A percentile compares a stretch with the other conserved stretches of the same genome.
Evolutionary conservation across 139 green algal species (phyloP).

Genomic region (Microglena sp.): DNA sequence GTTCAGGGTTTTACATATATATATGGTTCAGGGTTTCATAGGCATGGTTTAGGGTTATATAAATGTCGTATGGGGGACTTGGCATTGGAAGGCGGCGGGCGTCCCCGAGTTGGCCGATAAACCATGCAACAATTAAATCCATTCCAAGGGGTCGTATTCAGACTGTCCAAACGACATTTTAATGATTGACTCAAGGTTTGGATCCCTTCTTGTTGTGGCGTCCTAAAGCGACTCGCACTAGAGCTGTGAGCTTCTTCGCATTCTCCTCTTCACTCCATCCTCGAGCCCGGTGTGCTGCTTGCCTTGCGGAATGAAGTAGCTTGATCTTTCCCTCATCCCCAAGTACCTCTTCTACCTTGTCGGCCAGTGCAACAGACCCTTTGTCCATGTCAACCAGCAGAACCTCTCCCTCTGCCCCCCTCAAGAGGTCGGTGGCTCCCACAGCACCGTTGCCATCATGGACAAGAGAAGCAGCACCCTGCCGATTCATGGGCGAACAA

Average conservation of each 20-base stretch:
- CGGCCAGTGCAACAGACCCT: slow-evolving; percentile 9
- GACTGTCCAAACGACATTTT: too few species aligned
- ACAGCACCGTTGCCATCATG: slow-evolving; percentile 34
- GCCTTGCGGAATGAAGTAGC: slow-evolving; percentile 6
- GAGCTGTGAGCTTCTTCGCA: slow-evolving; percentile 23
- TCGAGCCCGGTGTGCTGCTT: slow-evolving; percentile 24
- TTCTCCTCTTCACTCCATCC: slow-evolving; percentile 48
- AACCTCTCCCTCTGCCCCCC: slow-evolving; percentile 27
- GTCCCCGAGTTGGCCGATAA: too few species aligned
- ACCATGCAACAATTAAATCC: too few species aligned
- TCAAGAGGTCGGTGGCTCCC: slow-evolving; percentile 53
- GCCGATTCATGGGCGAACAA: neutral
- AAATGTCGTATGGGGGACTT: too few species aligned
- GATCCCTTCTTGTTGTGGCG: neutral
- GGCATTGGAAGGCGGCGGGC: too few species aligned
- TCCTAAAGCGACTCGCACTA: slow-evolving; percentile 8
- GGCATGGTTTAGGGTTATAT: too few species aligned
- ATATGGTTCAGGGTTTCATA: too few species aligned
- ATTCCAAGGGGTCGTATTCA: too few species aligned
- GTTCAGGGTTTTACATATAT: too few species aligned
- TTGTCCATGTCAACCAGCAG: slow-evolving; percentile 26
- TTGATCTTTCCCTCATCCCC: neutral
- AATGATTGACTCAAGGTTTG: too few species aligned
- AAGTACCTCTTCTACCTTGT: slow-evolving; percentile 17
- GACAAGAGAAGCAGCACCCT: slow-evolving; percentile 56